Evolutionary conservation across 2,329 filamentous ascomycete species (phyloP), one percentile per base, ranked within the genome.

Genomic region (Leptographium radiaticola): DNA sequence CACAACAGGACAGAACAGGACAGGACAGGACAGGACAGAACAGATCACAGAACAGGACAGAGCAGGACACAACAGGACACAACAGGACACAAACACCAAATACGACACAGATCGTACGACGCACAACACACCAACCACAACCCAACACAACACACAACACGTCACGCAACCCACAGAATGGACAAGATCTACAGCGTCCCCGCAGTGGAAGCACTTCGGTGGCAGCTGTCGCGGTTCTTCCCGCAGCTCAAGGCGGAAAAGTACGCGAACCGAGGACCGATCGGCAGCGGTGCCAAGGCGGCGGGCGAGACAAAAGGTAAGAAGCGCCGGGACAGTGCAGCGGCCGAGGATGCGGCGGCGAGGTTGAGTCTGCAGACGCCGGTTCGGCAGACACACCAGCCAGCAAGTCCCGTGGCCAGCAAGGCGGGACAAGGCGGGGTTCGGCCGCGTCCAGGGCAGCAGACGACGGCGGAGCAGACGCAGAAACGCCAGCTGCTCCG

Each of bases 281-380:
- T 42, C 45, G 36, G 51, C 53, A 43, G 45, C 18, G 45, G 45
- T 2, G 25, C 49, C 6, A 42, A 33, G 9, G 20, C 30, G 10
- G 48, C 36, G 4, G n/a, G 5, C 4, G 31, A 10, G 16, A 16
- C 31, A 4, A 6, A n/a, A 33, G n/a, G n/a, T 11, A 36, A 8
- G 13, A 48, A 20, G 6, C 13, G 30, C 49, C n/a, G 10, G 38
- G 38, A 7, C 20, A 31, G 16, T 12, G 25, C 20, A 4, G 30
- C 13, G 12, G 20, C 43, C 20, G 16, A n/a, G 20, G 43, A n/a
- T 25, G 4, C 20, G 11, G 10, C 13, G 3, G 20, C 20, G 30
- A n/a, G 43, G 33, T 36, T 57, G 13, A 13, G 53, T 13, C n/a
- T 55, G 30, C 39, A 54, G 34, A 48, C 34, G 5, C 54, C 55